Evolutionary conservation across 306 rosid genomes (phyloP).

Genomic region (Trifolium pratense): DNA sequence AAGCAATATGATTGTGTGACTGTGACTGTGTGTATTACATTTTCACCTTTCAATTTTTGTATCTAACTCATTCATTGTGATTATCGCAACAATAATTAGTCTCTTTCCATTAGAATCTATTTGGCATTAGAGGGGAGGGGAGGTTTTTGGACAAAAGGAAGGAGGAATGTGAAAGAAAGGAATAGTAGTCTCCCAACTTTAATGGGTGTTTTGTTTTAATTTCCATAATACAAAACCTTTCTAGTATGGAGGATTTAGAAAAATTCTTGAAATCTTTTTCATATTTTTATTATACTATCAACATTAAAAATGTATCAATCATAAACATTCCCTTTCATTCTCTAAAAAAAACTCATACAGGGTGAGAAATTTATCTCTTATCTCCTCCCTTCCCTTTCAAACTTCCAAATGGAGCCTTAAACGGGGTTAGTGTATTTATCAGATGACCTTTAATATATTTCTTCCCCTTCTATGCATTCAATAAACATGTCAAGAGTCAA

Average conservation of each 20-base stretch:
- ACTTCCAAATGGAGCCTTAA: no score
- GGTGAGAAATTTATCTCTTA: no score
- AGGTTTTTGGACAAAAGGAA: neutral
- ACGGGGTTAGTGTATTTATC: no score
- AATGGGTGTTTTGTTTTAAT: neutral
- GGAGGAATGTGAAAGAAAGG: neutral
- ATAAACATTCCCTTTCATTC: no score
- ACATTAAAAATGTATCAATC: no score
- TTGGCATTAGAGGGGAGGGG: neutral
- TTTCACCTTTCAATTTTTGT: neutral
- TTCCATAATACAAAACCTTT: no score
- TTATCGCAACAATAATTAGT: neutral
- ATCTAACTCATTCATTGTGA: neutral
- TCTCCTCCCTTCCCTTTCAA: no score
- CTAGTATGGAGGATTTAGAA: no score
- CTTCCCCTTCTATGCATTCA: neutral
- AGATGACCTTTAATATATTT: neutral
- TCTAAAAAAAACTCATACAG: no score
- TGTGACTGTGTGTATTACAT: neutral
- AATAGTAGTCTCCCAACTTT: neutral
- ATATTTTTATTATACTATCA: no score
- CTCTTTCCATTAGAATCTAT: neutral
- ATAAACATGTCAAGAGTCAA: neutral
- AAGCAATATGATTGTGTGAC: neutral
- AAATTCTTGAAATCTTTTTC: no score